phyloP scores from a whole-genome alignment of 228 moss, liverwort and hornwort species.

The Sphagnum magellanicum region DNA sequence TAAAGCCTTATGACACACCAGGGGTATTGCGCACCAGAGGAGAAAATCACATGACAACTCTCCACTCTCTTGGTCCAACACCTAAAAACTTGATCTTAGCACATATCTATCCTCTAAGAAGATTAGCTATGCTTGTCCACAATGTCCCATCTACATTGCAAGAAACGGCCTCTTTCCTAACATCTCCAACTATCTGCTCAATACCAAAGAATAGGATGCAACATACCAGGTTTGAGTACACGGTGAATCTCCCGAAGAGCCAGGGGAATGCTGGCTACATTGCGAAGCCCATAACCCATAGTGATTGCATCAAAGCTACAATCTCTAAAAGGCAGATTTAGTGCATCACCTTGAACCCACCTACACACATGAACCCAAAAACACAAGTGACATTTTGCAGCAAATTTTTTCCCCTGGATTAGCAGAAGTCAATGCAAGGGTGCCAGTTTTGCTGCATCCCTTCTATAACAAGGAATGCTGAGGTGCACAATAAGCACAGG shows the following conservation, averaged over 20 bases:
- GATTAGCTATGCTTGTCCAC: too few species aligned
- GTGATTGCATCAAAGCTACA: constrained; percentile 74
- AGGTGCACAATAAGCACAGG: background rate
- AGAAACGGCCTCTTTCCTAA: too few species aligned
- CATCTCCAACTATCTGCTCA: too few species aligned
- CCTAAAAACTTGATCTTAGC: too few species aligned
- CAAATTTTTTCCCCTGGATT: background rate
- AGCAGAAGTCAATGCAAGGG: background rate
- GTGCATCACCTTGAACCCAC: constrained; percentile 79
- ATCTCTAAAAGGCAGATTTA: constrained; percentile 58
- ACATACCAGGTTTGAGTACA: constrained; percentile 58
- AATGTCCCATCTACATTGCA: too few species aligned
- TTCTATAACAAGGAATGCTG: background rate
- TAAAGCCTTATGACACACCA: too few species aligned
- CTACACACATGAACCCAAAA: constrained; percentile 13
- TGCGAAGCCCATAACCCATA: constrained; percentile 93
- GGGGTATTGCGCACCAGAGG: too few species aligned
- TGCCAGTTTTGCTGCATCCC: background rate
- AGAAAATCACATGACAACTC: too few species aligned
- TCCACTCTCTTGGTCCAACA: too few species aligned
- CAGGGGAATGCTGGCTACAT: constrained; percentile 67
- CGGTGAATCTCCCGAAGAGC: constrained; percentile 57
- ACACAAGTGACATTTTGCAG: background rate
- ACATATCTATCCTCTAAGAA: too few species aligned
- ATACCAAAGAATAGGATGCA: too few species aligned